A percentile compares a stretch with the other conserved stretches of the same genome.
Evolutionary conservation across 371 early-diverging fungal species (phyloP).

Genomic region (Entomophthora muscae): DNA sequence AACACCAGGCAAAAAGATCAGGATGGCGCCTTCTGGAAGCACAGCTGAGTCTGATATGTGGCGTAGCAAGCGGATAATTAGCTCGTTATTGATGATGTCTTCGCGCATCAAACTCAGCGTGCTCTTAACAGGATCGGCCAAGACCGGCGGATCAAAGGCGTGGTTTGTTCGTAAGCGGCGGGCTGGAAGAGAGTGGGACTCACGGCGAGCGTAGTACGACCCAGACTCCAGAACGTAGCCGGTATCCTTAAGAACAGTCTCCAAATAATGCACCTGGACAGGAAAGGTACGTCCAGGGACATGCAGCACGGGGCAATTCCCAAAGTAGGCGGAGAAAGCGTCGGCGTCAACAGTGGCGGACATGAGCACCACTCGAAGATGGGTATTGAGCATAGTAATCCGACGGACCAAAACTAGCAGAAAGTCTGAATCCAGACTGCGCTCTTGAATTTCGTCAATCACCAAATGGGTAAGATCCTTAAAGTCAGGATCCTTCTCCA

Average conservation of each 20-base stretch:
- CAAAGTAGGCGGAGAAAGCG: constrained; percentile 39
- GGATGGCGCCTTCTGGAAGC: constrained; percentile 44
- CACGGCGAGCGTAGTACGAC: no score
- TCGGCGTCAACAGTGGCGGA: constrained; percentile 92
- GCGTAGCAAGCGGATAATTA: not conserved
- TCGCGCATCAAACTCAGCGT: not conserved
- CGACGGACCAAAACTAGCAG: constrained; percentile 86
- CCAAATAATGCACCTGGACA: constrained; percentile 48
- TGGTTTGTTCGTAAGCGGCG: no score
- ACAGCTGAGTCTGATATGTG: not conserved
- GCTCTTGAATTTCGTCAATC: constrained; percentile 98
- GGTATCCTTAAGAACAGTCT: not conserved
- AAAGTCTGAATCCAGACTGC: constrained; percentile 92
- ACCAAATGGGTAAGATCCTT: constrained; percentile 70
- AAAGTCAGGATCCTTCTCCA: constrained; percentile 64
- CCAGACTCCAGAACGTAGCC: not conserved
- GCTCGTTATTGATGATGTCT: not conserved
- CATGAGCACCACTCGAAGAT: constrained; percentile 90
- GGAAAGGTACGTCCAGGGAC: constrained; percentile 81
- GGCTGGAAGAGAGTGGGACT: not conserved
- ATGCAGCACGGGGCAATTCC: constrained; percentile 55
- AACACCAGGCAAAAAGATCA: constrained; percentile 81
- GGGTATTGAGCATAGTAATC: constrained; percentile 42
- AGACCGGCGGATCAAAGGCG: not conserved
- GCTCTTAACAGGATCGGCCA: not conserved